Conservation (phyloP, 768 basidiomycete species). For the Clavaria fumosa region DNA sequence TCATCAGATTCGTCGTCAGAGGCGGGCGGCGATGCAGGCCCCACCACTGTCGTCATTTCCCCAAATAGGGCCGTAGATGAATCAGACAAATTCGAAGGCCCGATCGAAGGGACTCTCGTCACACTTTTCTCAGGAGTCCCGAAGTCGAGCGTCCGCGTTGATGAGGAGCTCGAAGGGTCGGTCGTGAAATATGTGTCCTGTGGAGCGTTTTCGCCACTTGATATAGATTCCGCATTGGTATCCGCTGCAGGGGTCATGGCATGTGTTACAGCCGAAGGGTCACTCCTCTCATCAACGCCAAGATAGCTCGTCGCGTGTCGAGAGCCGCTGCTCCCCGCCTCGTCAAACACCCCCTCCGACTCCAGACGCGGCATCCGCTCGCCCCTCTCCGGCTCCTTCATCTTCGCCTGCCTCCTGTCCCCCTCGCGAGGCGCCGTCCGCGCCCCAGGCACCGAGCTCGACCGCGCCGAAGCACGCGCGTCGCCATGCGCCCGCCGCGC, state of each 20-base stretch:
- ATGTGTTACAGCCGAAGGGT: neutral
- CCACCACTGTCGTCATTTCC: conserved; percentile 5
- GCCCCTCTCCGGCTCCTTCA: conserved; percentile 15
- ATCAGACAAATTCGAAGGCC: too few species aligned
- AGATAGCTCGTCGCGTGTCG: conserved; percentile 17
- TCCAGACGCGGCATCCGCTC: conserved; percentile 12
- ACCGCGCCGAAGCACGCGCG: neutral
- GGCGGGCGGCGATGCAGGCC: conserved; percentile 8
- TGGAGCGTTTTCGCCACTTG: neutral
- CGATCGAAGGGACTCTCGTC: too few species aligned
- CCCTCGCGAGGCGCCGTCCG: conserved; percentile 19
- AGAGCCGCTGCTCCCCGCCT: conserved; percentile 15
- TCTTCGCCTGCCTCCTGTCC: conserved; percentile 12
- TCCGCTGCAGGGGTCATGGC: neutral
- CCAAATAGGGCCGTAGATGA: neutral
- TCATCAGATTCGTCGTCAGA: conserved; percentile 25
- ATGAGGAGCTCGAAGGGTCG: neutral
- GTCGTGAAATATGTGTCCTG: neutral
- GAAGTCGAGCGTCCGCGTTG: neutral
- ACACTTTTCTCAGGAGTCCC: too few species aligned
- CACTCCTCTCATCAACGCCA: conserved; percentile 12
- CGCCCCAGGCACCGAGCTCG: conserved; percentile 10
- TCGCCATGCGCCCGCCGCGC: conserved; percentile 10
- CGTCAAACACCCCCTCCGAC: conserved; percentile 12
- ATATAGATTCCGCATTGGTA: neutral